Base-by-base conservation (phyloP, 352 stramenopile genomes). In the Pythium insidiosum region DNA sequence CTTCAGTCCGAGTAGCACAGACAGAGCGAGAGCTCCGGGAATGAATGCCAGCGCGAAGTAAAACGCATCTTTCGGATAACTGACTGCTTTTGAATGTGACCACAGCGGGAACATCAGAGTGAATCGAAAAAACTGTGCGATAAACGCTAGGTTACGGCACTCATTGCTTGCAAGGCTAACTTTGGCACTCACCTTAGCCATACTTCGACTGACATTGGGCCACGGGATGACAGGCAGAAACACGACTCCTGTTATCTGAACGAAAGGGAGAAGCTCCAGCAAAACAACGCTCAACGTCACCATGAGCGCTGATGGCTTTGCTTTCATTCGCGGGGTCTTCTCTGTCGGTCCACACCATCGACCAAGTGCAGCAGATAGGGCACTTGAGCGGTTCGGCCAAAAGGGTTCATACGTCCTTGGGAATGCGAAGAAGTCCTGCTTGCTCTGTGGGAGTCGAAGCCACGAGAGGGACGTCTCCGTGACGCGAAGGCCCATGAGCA, bases 211-310 rank as follows among this genome's bases (percentile, higher is more conserved):
- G 40, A 54, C 29, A 22, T 25, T 45, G 7, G 67, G 62, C 73
- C 75, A 85, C 3, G 75, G 73, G 0, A 85, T 63, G 12, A 56
- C 46, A 5, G 72, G 74, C 5, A 85, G 42, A 31, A 88, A 84
- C 0, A 30, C 48, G 2, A 85, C n/a, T 0, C 65, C 66, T 23
- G 50, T 43, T 23, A 78, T 16, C 39, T 88, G 75, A 1, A 81
- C 12, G 50, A 72, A 72, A 19, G 45, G 52, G 6, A 84, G 24
- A 1, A 85, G 30, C 34, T 88, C 75, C 19, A 82, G 15, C 7
- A 67, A 21, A 2, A 61, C 15, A 6, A 61, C 51, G 3, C 72
- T 1, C n/a, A n/a, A n/a, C n/a, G n/a, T n/a, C n/a, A n/a, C n/a
- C n/a, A n/a, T n/a, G n/a, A n/a, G n/a, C n/a, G n/a, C n/a, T n/a